These are phyloP conservation scores for Flaveria brownii DNA, from an alignment of 129 eudicot genomes.

Conservation along the genomic window DNA sequence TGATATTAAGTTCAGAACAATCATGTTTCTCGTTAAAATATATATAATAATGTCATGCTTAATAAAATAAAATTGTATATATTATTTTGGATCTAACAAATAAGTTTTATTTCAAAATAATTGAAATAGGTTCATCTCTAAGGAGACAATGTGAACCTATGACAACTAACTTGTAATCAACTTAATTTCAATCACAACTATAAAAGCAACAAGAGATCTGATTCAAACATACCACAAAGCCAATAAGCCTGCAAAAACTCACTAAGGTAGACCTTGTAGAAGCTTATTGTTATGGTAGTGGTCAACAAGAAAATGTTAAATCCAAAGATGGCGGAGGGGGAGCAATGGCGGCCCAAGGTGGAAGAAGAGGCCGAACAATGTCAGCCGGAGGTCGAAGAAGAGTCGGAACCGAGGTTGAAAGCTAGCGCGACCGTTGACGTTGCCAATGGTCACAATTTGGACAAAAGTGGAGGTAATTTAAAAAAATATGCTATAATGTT, in stretches of 20 bases:
- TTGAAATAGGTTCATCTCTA: background rate
- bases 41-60: no score
- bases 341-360: background rate
- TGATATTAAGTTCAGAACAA: no score
- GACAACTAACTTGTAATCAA: conserved; percentile 24
- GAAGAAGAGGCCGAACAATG: background rate
- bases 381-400: conserved; percentile 1
- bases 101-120: background rate
- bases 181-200: conserved; percentile 7
- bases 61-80: no score
- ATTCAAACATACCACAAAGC: background rate
- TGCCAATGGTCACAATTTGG: background rate
- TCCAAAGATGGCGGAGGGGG: conserved; percentile 26
- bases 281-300: no score
- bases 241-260: conserved; percentile 3
- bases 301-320: background rate
- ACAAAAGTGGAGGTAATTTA: conserved; percentile 17
- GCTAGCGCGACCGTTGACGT: conserved; percentile 4
- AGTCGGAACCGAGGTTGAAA: conserved; percentile 18
- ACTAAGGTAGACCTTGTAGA: no score
- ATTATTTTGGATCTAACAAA: background rate
- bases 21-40: no score
- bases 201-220: conserved; percentile 18
- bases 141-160: conserved; percentile 24
- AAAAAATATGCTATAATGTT: background rate